Conservation (phyloP, 306 rosid genomes). For the Corylus americana region DNA sequence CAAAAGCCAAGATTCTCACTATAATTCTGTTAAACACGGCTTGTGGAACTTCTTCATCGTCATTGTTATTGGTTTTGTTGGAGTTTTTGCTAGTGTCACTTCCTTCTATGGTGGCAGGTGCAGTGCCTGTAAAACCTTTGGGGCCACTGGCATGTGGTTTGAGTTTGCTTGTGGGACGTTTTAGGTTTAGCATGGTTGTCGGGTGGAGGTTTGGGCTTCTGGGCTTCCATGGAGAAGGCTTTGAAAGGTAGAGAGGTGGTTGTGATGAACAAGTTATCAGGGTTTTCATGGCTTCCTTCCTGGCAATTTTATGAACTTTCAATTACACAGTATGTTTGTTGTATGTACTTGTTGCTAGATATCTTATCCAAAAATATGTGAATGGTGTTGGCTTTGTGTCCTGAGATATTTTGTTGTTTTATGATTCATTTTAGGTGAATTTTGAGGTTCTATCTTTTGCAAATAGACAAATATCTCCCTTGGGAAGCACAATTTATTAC, state of each 20-base stretch:
- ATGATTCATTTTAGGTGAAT: neutral
- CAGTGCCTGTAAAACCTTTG: conserved; percentile 53
- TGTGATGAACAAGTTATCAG: conserved; percentile 38
- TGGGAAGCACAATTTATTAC: neutral
- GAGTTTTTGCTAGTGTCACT: conserved; percentile 21
- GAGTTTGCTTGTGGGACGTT: conserved; percentile 17
- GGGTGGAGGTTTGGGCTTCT: conserved; percentile 31
- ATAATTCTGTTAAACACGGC: conserved; percentile 59
- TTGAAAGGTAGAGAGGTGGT: conserved; percentile 40
- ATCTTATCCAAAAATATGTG: conserved; percentile 64
- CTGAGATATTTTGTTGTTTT: conserved; percentile 25
- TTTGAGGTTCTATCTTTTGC: neutral
- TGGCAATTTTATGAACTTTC: neutral
- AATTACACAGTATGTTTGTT: neutral
- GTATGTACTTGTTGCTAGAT: conserved; percentile 26
- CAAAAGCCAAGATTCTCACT: conserved; percentile 57
- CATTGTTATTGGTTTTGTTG: conserved; percentile 18
- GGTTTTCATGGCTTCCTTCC: conserved; percentile 54
- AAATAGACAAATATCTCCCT: neutral
- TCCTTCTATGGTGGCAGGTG: conserved; percentile 28
- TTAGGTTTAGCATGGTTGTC: conserved; percentile 20
- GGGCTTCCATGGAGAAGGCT: conserved; percentile 49
- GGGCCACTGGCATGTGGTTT: conserved; percentile 42
- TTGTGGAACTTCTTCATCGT: conserved; percentile 53
- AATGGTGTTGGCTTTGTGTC: conserved; percentile 27